These are phyloP conservation scores for Neurospora terricola DNA, from an alignment of 495 filamentous ascomycete genomes.

Conservation along the genomic window DNA sequence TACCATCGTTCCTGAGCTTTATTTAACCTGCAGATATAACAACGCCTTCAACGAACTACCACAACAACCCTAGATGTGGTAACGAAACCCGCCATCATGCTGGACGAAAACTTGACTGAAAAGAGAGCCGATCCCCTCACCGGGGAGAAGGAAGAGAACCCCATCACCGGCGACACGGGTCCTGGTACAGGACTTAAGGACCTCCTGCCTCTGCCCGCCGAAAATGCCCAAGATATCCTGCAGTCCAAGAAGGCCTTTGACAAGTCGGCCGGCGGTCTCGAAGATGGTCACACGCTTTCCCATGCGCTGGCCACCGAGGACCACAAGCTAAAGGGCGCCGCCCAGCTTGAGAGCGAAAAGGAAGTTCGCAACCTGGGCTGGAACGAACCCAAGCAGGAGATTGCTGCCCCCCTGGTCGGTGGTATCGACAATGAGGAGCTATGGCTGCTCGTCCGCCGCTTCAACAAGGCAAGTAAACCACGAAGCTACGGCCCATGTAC, in stretches of 20 bases:
- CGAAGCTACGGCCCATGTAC: too few species aligned
- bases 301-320: slow-evolving; percentile 26
- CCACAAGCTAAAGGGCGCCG: slow-evolving; percentile 24
- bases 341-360: slow-evolving; percentile 23
- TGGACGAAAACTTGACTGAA: not conserved
- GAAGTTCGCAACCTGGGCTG: slow-evolving; percentile 65
- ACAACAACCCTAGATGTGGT: not conserved
- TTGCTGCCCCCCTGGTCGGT: slow-evolving; percentile 55
- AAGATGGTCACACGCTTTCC: slow-evolving; percentile 25
- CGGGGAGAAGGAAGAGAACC: not conserved
- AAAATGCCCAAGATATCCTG: slow-evolving; percentile 17
- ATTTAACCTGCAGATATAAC: not conserved
- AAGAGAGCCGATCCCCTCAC: not conserved
- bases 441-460: slow-evolving; percentile 70
- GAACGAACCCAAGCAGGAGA: slow-evolving; percentile 49
- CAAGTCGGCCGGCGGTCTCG: slow-evolving; percentile 4
- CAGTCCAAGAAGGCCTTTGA: slow-evolving; percentile 16
- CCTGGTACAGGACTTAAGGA: slow-evolving; percentile 19
- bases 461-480: slow-evolving; percentile 57
- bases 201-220: slow-evolving; percentile 26
- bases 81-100: not conserved
- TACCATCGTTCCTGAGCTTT: not conserved
- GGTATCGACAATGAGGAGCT: slow-evolving; percentile 76
- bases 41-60: not conserved
- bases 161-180: slow-evolving; percentile 12